Conservation (phyloP, 2,329 filamentous ascomycete genomes). For the Colletotrichum sp. region DNA sequence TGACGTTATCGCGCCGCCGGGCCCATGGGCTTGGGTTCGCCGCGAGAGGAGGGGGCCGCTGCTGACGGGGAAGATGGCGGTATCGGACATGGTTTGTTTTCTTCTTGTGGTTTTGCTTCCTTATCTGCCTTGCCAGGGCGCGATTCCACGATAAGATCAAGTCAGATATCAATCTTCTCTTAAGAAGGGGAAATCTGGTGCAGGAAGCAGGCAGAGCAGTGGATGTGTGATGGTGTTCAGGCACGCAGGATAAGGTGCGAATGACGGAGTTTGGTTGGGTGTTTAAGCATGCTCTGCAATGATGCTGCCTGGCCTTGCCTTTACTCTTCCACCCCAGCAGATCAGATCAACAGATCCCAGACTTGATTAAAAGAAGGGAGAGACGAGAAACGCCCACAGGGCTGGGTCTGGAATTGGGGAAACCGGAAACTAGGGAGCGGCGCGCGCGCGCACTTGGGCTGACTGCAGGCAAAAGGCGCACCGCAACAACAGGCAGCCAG, state of each 20-base stretch:
- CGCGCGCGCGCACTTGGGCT: background rate
- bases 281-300: background rate
- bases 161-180: background rate
- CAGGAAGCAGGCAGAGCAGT: background rate
- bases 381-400: background rate
- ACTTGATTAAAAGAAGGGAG: background rate
- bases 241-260: background rate
- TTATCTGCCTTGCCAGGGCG: background rate
- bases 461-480: background rate
- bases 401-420: background rate
- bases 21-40: background rate
- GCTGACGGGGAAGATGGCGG: background rate
- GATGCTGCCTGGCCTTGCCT: background rate
- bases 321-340: background rate
- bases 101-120: background rate
- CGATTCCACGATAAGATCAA: background rate
- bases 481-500: background rate
- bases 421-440: background rate
- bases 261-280: background rate
- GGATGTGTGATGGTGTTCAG: background rate
- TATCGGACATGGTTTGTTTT: background rate
- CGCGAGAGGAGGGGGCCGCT: background rate
- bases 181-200: background rate
- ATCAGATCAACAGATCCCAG: background rate
- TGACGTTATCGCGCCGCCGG: background rate